Base-by-base conservation (phyloP, 352 stramenopile species). In the Phytopythium chamaehyphon region DNA sequence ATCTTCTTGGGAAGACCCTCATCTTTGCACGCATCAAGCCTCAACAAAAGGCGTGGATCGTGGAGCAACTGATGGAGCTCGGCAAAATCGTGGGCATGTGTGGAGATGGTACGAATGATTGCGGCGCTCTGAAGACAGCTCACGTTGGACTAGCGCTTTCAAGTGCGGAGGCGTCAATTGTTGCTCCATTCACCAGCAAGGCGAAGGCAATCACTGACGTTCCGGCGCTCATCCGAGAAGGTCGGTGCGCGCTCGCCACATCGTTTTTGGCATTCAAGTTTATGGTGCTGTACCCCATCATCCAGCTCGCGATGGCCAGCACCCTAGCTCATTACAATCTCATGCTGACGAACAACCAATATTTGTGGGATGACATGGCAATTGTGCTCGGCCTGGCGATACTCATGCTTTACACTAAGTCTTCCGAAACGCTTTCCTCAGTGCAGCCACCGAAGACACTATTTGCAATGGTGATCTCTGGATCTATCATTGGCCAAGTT, bases 131-230 rank as follows among this genome's bases (percentile, higher is more conserved):
- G 8, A 93, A 91, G 45, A 69, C 76, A 12, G 89, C 89, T 1
- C 89, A 97, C 58, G 80, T 94, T 11, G 89, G 89, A 0, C 56
- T 97, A 19, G 88, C 90, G 28, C 57, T 97, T 10, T 92, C 76
- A 4, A 76, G 73, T 52, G 76, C 85, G 1, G 86, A 96, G 51
- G 90, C 87, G 0, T 94, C 80, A 38, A 79, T 89, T 18, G 85
- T 96, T 21, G 66, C 86, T 16, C 86, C 88, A 12, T 97, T 97
- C 54, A 96, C 86, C 1, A 95, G 80, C 57, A 73, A 90, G 28
- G 69, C 81, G 18, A 96, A 96, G 53, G 64, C 50, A 8, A 88
- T 96, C 35, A 59, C 55, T 26, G 80, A 84, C 51, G 81, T 96
- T 3, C 60, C 73, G 1, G 79, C 83, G 47, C 63, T 97, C 6